A percentile compares a stretch with the other conserved stretches of the same genome.
phyloP scores from a whole-genome alignment of 352 stramenopile species.

The Stramenopiles sp. region DNA sequence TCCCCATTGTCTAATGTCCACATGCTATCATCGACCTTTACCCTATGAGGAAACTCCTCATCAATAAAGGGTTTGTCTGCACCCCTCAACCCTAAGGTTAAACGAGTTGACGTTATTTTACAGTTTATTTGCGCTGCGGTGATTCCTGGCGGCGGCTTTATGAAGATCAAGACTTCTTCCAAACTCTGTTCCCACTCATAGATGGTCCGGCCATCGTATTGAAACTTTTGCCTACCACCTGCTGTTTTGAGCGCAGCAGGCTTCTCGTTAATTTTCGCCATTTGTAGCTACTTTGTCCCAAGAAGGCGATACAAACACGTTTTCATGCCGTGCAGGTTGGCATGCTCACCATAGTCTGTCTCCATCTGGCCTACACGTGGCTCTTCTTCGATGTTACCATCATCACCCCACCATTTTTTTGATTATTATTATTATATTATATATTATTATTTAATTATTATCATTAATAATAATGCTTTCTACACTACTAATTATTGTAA shows the following conservation, averaged over 20 bases:
- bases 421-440: no score
- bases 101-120: slow-evolving; percentile 58
- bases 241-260: slow-evolving; percentile 15
- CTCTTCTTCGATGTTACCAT: no score
- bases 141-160: slow-evolving; percentile 59
- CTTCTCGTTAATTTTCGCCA: neutral
- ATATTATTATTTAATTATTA: no score
- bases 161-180: slow-evolving; percentile 83
- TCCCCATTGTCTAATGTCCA: slow-evolving; percentile 69
- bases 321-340: no score
- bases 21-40: slow-evolving; percentile 77
- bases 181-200: slow-evolving; percentile 93
- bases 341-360: no score
- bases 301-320: no score
- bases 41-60: slow-evolving; percentile 64
- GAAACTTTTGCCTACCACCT: slow-evolving; percentile 37
- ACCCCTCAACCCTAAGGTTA: slow-evolving; percentile 64
- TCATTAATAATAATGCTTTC: no score
- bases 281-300: no score
- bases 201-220: slow-evolving; percentile 37
- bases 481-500: no score
- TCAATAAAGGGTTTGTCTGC: slow-evolving; percentile 74
- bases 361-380: no score
- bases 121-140: slow-evolving; percentile 54
- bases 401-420: no score